Conservation (phyloP, 2,329 filamentous ascomycete genomes). For the Drechslerella coelobrocha region DNA sequence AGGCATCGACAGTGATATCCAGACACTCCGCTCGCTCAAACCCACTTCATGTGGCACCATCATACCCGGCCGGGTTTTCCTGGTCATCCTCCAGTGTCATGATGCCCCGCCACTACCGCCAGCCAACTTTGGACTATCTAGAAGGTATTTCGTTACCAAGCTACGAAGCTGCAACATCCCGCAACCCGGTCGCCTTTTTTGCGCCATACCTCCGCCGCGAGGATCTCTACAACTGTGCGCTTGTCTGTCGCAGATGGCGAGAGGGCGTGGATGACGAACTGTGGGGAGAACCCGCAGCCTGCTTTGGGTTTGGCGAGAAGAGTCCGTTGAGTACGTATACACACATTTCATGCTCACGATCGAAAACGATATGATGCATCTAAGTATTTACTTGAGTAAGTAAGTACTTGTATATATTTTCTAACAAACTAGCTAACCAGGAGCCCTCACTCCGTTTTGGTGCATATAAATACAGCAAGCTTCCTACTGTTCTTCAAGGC, state of each 20-base stretch:
- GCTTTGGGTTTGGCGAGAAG: slow-evolving; percentile 44
- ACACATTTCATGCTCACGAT: neutral
- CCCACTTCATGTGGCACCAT: too few species aligned
- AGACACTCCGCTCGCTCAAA: too few species aligned
- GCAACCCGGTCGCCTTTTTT: slow-evolving; percentile 50
- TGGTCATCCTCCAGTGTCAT: too few species aligned
- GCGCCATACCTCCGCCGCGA: slow-evolving; percentile 43
- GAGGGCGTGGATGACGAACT: slow-evolving; percentile 45
- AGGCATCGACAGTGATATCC: too few species aligned
- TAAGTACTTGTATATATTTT: neutral
- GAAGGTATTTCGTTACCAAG: slow-evolving; percentile 31
- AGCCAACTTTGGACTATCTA: neutral
- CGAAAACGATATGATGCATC: neutral
- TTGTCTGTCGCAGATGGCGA: slow-evolving; percentile 51
- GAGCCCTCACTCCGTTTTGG: neutral
- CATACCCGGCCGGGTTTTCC: too few species aligned
- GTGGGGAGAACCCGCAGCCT: slow-evolving; percentile 49
- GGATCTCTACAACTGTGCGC: slow-evolving; percentile 50
- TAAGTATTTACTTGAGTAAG: neutral
- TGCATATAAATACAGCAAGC: slow-evolving; percentile 13
- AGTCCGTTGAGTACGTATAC: slow-evolving; percentile 21
- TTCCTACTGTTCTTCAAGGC: slow-evolving; percentile 35
- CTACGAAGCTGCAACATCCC: slow-evolving; percentile 52
- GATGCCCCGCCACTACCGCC: neutral
- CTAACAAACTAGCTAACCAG: too few species aligned